phyloP scores from a whole-genome alignment of 306 rosid genomes.

The Vigna radiata region DNA sequence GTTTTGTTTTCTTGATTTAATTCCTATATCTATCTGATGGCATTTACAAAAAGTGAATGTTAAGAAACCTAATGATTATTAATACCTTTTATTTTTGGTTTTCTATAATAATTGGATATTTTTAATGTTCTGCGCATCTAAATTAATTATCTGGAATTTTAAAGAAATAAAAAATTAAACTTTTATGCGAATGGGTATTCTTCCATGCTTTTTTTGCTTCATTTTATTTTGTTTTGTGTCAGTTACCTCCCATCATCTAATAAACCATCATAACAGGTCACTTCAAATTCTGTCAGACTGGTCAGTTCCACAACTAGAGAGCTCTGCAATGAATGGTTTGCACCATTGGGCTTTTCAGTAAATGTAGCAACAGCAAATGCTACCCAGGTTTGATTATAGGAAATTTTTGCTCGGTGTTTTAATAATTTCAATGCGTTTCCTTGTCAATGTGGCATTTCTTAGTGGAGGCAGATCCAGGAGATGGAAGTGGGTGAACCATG shows the following conservation, averaged over 20 bases:
- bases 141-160: neutral
- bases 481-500: too few species aligned
- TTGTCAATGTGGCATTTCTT: neutral
- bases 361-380: slow-evolving; percentile 97
- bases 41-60: slow-evolving; percentile 16
- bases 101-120: neutral
- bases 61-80: neutral
- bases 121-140: neutral
- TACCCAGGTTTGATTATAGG: slow-evolving; percentile 69
- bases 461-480: slow-evolving; percentile 1
- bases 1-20: slow-evolving; percentile 32
- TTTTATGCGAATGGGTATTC: neutral
- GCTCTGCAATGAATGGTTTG: slow-evolving; percentile 80
- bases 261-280: slow-evolving; percentile 58
- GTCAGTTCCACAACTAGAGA: slow-evolving; percentile 85
- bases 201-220: neutral
- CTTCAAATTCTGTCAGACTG: slow-evolving; percentile 80
- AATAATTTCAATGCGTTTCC: too few species aligned
- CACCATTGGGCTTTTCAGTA: slow-evolving; percentile 83
- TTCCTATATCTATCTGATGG: slow-evolving; percentile 17
- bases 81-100: neutral
- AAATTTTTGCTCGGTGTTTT: neutral
- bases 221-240: slow-evolving; percentile 4
- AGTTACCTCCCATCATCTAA: slow-evolving; percentile 34
- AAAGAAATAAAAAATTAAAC: too few species aligned